Base-by-base conservation (phyloP, 352 stramenopile species). In the Globisporangium orthogonon region DNA sequence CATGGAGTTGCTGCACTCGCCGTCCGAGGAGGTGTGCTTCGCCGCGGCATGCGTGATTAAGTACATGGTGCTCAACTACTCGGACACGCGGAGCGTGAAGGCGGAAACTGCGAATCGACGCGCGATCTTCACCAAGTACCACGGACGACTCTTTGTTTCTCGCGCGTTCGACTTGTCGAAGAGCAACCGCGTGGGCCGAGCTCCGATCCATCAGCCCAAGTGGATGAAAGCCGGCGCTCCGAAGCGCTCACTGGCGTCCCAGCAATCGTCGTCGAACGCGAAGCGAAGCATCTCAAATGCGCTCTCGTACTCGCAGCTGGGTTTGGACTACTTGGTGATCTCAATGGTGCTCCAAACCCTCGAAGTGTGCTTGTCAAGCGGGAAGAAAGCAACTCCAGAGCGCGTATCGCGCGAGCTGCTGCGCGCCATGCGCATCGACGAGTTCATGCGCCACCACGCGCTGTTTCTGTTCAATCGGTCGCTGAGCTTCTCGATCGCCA, bases 51-150 rank as follows among this genome's bases (percentile, higher is more conserved):
- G 76, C 37, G 85, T 91, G 52, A 78, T 95, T 64, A 92, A 93
- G 71, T 92, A 90, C 57, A 93, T 95, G 85, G 83, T 91, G 46
- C 78, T 95, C 59, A 95, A 95, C 63, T 95, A 93, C 67, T 92
- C 85, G n/a, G 81, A 90, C 59, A 90, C 83, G 23, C 70, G 78
- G 37, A 95, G 82, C 47, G 75, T 93, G 57, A 95, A 91, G 60
- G 89, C 83, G 2, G 85, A 95, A 58, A 86, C 80, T 11, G 77
- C 83, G 44, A 95, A 95, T 58, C 83, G 85, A 18, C 80, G 82
- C 40, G 76, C 83, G 30, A 81, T 93, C 29, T 95, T 95, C 52
- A 87, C 85, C 1, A 91, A 91, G 60, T 89, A 91, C 50, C 85
- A 91, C 61, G 75, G 78, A 45, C 75, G 73, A n/a, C 64, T 91